Evolutionary conservation across 306 rosid genomes (phyloP).

Genomic region (Dalbergia cultrata): DNA sequence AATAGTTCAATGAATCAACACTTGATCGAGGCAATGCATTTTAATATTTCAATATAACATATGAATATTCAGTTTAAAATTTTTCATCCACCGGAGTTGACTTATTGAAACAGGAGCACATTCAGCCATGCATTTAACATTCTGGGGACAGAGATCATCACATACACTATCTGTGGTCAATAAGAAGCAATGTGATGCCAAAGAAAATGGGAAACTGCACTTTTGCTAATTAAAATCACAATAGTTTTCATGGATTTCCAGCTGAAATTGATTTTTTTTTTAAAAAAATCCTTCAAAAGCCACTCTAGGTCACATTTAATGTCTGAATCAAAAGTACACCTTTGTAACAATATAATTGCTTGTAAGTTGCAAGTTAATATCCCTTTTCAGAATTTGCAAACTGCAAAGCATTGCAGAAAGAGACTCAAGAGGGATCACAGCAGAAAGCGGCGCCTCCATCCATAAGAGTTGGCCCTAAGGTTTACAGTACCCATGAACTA

Average conservation of each 20-base stretch:
- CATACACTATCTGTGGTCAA: background rate
- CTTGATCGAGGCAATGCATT: background rate
- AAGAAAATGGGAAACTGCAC: slow-evolving; percentile 5
- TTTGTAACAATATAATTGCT: background rate
- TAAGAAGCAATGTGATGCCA: background rate
- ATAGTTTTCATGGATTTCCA: background rate
- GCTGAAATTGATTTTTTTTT: slow-evolving; percentile 29
- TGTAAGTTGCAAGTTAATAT: background rate
- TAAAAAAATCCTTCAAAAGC: background rate
- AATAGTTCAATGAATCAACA: background rate
- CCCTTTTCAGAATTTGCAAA: background rate
- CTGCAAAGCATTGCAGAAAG: background rate
- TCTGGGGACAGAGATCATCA: background rate
- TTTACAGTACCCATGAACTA: slow-evolving; percentile 13
- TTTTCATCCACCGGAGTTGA: background rate
- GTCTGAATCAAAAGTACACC: background rate
- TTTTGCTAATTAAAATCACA: background rate
- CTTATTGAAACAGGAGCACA: background rate
- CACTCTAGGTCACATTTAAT: background rate
- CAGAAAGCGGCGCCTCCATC: background rate
- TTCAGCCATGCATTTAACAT: background rate
- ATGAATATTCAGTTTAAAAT: background rate
- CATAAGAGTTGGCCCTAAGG: slow-evolving; percentile 7
- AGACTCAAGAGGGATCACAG: background rate
- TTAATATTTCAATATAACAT: background rate